These are phyloP conservation scores for Physaria fendleri DNA, from an alignment of 345 rosid genomes.

Conservation along the genomic window DNA sequence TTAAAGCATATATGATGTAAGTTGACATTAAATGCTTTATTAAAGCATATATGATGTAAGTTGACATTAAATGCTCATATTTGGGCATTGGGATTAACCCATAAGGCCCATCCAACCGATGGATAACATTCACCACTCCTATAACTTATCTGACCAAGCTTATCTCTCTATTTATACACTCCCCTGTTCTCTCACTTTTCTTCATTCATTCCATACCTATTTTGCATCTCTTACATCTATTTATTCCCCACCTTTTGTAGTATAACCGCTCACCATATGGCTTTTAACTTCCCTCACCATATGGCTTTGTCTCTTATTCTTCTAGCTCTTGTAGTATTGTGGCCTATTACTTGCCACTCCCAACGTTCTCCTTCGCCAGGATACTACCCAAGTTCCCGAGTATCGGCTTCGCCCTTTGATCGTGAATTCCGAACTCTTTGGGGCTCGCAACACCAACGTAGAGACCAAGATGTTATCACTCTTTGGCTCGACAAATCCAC, in stretches of 20 bases:
- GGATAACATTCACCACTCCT: slow-evolving; percentile 20
- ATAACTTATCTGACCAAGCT: slow-evolving; percentile 14
- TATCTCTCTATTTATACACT: slow-evolving; percentile 18
- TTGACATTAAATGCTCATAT: slow-evolving; percentile 21
- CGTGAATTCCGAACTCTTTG: slow-evolving; percentile 58
- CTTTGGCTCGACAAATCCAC: slow-evolving; percentile 68
- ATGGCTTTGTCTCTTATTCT: slow-evolving; percentile 39
- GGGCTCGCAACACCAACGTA: slow-evolving; percentile 83
- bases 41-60: background rate
- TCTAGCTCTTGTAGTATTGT: slow-evolving; percentile 25
- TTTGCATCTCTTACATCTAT: background rate
- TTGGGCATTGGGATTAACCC: background rate
- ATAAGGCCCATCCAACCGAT: slow-evolving; percentile 19
- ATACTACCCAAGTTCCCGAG: slow-evolving; percentile 57
- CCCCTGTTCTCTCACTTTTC: slow-evolving; percentile 13
- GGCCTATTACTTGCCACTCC: slow-evolving; percentile 15
- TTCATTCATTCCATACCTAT: slow-evolving; percentile 18
- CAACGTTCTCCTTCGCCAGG: slow-evolving; percentile 82
- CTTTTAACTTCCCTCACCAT: background rate
- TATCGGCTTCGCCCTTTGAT: slow-evolving; percentile 41
- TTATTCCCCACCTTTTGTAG: slow-evolving; percentile 6
- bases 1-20: background rate
- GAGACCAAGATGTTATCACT: slow-evolving; percentile 49
- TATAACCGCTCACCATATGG: slow-evolving; percentile 19
- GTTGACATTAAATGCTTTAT: slow-evolving; percentile 19